Percentiles rank a stretch among this genome's conserved stretches.
Conservation (phyloP, 1,284 basidiomycete species). For the Ceratobasidium sp. region DNA sequence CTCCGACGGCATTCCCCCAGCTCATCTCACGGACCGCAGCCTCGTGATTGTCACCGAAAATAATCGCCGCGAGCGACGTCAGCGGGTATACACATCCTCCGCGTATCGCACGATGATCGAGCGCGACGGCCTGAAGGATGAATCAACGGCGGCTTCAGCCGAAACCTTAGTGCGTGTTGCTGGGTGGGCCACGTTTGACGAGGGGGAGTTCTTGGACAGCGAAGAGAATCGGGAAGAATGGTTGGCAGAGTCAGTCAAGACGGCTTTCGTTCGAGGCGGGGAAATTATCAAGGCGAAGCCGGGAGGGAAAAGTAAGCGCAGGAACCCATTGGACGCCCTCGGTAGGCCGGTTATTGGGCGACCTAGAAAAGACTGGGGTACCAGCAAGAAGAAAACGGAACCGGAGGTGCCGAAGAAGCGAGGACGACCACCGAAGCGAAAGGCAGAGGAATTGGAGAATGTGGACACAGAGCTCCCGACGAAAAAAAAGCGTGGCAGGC, state of each 20-base stretch:
- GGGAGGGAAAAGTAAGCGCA: constrained; percentile 41
- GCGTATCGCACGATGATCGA: constrained; percentile 38
- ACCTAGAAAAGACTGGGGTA: constrained; percentile 51
- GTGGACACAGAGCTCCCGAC: constrained; percentile 19
- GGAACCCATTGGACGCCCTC: constrained; percentile 48
- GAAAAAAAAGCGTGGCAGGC: constrained; percentile 56
- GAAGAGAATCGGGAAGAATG: constrained; percentile 3
- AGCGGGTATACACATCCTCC: constrained; percentile 77
- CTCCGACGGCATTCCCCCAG: constrained; percentile 68
- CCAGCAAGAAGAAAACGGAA: neutral
- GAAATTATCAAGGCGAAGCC: constrained; percentile 49
- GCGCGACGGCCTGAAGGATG: constrained; percentile 23
- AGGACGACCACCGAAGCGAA: constrained; percentile 14
- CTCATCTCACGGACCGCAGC: constrained; percentile 74
- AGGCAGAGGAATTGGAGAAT: constrained; percentile 4
- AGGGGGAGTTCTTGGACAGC: constrained; percentile 27
- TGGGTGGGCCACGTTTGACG: constrained; percentile 36
- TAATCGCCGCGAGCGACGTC: constrained; percentile 79
- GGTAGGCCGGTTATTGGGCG: constrained; percentile 54
- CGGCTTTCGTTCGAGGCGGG: constrained; percentile 33
- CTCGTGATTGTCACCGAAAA: constrained; percentile 77
- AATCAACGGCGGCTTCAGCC: neutral
- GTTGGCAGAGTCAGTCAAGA: neutral
- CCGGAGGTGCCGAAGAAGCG: constrained; percentile 7
- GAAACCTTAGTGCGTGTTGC: constrained; percentile 13